Percentiles rank a stretch among this genome's conserved stretches.
These are phyloP conservation scores for Phytopythium litorale DNA, from an alignment of 352 stramenopile species.

Conservation along the genomic window DNA sequence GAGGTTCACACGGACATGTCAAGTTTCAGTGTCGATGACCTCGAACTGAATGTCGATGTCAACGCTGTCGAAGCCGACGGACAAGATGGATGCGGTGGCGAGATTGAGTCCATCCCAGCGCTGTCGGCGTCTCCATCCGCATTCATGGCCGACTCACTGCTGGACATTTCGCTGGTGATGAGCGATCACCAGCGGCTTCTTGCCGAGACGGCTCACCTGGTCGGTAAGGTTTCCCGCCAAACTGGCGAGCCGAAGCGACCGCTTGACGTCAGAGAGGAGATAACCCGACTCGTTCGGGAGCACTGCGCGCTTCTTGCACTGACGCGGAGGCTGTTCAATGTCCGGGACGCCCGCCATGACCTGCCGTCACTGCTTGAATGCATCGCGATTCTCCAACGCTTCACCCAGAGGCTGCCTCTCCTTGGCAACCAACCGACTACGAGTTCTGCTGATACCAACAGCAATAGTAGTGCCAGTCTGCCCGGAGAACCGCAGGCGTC, in stretches of 20 bases:
- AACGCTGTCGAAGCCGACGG: too few relatives aligned
- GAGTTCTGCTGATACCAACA: slow-evolving; percentile 4
- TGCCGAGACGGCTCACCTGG: slow-evolving; percentile 40
- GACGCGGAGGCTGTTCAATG: slow-evolving; percentile 36
- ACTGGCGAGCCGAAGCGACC: background rate
- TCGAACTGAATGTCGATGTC: background rate
- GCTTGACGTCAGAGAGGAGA: slow-evolving; percentile 40
- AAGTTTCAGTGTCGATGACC: slow-evolving; percentile 2
- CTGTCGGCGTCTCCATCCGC: slow-evolving; percentile 12
- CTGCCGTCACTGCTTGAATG: slow-evolving; percentile 47
- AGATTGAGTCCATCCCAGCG: background rate
- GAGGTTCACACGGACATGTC: background rate
- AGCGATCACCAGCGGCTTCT: slow-evolving; percentile 67
- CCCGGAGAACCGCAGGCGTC: background rate
- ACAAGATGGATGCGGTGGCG: background rate
- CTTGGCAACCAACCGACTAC: slow-evolving; percentile 12
- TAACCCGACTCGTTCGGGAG: slow-evolving; percentile 45
- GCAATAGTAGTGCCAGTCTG: slow-evolving; percentile 5
- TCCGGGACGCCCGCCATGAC: slow-evolving; percentile 49
- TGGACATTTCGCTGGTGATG: slow-evolving; percentile 77
- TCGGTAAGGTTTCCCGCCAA: slow-evolving; percentile 33
- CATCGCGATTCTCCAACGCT: slow-evolving; percentile 43
- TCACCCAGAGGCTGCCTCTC: slow-evolving; percentile 23
- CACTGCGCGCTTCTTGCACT: slow-evolving; percentile 54
- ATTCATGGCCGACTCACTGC: slow-evolving; percentile 48